These are phyloP conservation scores for Hippophae gyantsensis DNA, from an alignment of 306 rosid species.

Conservation along the genomic window DNA sequence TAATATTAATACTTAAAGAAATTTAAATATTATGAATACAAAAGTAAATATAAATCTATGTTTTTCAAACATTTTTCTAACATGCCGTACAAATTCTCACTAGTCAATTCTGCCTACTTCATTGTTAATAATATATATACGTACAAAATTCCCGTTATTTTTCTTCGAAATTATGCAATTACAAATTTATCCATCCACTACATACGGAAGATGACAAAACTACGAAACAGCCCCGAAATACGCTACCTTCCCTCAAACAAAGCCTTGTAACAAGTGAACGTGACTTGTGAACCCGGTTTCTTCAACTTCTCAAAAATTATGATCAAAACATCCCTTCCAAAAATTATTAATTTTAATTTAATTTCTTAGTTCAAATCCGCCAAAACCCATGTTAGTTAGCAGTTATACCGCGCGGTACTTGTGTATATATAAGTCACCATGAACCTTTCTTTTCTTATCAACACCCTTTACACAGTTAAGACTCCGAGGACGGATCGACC, in stretches of 20 bases:
- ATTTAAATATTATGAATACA: too few species aligned
- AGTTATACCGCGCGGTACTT: slow-evolving; percentile 18
- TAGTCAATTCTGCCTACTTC: background rate
- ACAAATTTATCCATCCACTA: background rate
- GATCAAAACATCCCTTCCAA: background rate
- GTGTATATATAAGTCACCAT: slow-evolving; percentile 5
- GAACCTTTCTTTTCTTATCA: slow-evolving; percentile 17
- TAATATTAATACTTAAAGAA: too few species aligned
- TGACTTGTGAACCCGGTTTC: background rate
- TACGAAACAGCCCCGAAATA: slow-evolving; percentile 32
- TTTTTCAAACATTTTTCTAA: too few species aligned
- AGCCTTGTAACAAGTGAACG: slow-evolving; percentile 11
- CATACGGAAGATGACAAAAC: slow-evolving; percentile 16
- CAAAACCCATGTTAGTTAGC: slow-evolving; percentile 8
- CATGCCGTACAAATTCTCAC: background rate
- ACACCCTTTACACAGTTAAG: slow-evolving; percentile 24
- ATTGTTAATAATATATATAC: too few species aligned
- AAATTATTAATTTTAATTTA: background rate
- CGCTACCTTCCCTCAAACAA: slow-evolving; percentile 22
- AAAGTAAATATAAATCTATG: too few species aligned
- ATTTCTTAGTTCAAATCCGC: background rate
- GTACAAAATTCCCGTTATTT: too few species aligned
- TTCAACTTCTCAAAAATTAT: background rate
- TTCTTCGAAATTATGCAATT: too few species aligned
- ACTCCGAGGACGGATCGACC: slow-evolving; percentile 15